phyloP scores from a whole-genome alignment of 148 eudicot species.

The Bassia scoparia region DNA sequence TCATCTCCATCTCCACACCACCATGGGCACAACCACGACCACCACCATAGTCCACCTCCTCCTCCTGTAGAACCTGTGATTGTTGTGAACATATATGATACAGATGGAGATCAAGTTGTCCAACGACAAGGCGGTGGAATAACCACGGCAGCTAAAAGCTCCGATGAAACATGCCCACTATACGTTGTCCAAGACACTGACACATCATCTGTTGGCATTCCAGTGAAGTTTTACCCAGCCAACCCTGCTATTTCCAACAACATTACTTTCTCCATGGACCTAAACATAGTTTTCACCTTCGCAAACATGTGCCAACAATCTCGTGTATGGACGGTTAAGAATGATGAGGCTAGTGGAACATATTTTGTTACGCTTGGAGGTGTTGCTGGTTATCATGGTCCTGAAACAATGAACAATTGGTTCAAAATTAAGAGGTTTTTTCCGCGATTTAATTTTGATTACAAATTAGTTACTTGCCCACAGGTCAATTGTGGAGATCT shows the following conservation, averaged over 20 bases:
- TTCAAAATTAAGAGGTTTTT: too few species aligned
- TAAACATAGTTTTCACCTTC: background rate
- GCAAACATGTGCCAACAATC: background rate
- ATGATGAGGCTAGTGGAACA: background rate
- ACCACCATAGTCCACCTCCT: too few species aligned
- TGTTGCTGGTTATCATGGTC: too few species aligned
- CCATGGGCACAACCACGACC: too few species aligned
- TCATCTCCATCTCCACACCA: too few species aligned
- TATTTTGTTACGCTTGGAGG: background rate
- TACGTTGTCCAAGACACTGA: background rate
- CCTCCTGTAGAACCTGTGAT: background rate
- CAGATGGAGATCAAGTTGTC: background rate
- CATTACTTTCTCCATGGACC: background rate
- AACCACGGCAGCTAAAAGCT: background rate
- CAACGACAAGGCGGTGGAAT: background rate
- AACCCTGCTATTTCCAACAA: background rate
- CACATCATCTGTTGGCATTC: background rate
- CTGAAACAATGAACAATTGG: too few species aligned
- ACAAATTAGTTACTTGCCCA: too few species aligned
- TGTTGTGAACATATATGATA: background rate
- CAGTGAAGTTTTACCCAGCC: background rate
- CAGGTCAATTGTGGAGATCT: conserved; percentile 41
- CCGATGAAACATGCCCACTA: background rate
- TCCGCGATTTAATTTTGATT: too few species aligned
- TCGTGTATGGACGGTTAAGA: background rate